A percentile compares a stretch with the other conserved stretches of the same genome.
These are phyloP conservation scores for Circinella umbellata DNA, from an alignment of 371 early-diverging fungal species.

Conservation along the genomic window DNA sequence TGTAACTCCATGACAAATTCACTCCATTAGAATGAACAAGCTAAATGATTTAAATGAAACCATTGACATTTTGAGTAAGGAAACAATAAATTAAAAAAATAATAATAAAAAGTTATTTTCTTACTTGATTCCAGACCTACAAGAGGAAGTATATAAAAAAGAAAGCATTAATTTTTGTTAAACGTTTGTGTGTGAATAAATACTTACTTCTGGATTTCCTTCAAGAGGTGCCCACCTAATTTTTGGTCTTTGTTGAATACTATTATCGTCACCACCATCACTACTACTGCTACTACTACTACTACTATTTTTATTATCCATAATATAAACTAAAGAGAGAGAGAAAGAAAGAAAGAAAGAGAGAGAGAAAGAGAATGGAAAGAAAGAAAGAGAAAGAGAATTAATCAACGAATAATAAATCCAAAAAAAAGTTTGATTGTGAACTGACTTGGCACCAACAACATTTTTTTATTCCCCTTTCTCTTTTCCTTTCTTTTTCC, in stretches of 20 bases:
- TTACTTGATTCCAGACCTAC: slow-evolving; percentile 65
- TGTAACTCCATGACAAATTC: slow-evolving; percentile 44
- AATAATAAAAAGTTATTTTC: neutral
- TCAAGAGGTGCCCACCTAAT: slow-evolving; percentile 77
- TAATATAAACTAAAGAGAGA: too few species aligned
- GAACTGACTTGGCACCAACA: too few species aligned
- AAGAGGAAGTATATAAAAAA: neutral
- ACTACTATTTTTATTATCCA: neutral
- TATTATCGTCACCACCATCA: neutral
- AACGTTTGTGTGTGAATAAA: neutral
- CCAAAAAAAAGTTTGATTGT: too few species aligned
- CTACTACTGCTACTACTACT: neutral
- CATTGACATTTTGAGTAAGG: too few species aligned
- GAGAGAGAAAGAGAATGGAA: neutral
- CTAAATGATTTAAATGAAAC: slow-evolving; percentile 18
- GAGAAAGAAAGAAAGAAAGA: neutral
- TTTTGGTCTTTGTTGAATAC: slow-evolving; percentile 8
- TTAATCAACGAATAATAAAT: too few species aligned
- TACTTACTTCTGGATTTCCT: slow-evolving; percentile 72
- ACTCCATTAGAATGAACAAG: slow-evolving; percentile 61
- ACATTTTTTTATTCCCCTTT: neutral
- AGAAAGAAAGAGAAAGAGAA: too few species aligned
- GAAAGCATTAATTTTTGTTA: neutral
- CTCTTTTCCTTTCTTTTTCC: neutral
- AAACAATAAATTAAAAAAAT: too few species aligned